A percentile compares a stretch with the other conserved stretches of the same genome.
These are phyloP conservation scores for Cryptomeria japonica DNA, from an alignment of 75 land plant genomes.

Conservation along the genomic window DNA sequence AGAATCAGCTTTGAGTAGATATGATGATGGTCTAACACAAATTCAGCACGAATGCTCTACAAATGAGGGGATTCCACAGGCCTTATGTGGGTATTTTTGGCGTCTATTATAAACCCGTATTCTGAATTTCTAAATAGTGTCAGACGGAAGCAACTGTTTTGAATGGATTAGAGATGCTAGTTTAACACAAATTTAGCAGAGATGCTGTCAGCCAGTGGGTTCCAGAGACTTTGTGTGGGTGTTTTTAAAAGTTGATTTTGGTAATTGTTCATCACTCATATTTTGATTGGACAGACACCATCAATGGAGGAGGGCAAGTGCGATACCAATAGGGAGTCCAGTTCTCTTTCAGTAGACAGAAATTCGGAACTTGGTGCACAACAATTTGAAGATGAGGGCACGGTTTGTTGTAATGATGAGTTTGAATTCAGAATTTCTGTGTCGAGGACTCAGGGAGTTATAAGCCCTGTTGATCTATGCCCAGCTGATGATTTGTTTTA, in stretches of 20 bases:
- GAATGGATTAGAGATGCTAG: background rate
- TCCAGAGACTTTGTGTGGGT: background rate
- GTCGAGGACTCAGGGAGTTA: slow-evolving; percentile 25
- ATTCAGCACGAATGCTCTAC: too few relatives aligned
- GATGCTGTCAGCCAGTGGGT: background rate
- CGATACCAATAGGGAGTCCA: background rate
- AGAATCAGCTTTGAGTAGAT: too few relatives aligned
- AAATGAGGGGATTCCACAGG: too few relatives aligned
- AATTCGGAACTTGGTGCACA: background rate
- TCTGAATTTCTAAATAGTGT: too few relatives aligned
- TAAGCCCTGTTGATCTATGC: slow-evolving; percentile 20
- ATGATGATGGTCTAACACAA: too few relatives aligned
- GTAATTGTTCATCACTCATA: background rate
- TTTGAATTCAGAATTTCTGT: slow-evolving; percentile 64
- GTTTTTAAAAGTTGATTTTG: background rate
- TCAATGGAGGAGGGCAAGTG: background rate
- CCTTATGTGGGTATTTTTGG: too few relatives aligned
- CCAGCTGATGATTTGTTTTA: slow-evolving; percentile 72
- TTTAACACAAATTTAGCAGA: background rate
- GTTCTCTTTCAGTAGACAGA: background rate
- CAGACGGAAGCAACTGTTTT: background rate
- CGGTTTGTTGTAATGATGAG: slow-evolving; percentile 16
- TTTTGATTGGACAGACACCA: background rate
- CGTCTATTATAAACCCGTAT: too few relatives aligned
- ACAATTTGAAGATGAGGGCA: background rate